Base-by-base conservation (phyloP, 441 rosid species). In the Populus tomentosa region DNA sequence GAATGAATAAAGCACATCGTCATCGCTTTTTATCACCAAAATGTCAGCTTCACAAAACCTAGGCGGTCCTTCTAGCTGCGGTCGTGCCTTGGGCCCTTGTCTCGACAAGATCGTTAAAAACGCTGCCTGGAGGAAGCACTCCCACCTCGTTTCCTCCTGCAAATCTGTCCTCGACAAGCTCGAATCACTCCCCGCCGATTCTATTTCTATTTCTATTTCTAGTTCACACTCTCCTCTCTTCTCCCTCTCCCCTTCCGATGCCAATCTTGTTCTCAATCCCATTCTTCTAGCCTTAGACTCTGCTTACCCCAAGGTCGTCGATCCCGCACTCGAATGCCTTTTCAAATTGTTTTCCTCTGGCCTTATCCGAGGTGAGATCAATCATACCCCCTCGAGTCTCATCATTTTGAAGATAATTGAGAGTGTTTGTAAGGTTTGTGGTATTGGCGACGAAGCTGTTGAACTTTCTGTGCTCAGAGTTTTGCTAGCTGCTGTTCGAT, bases 101-200 rank as follows among this genome's bases (percentile, higher is more conserved):
- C 89, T 95, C 75, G 98, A 95, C 82, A 90, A 92, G 87, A 92
- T 95, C 88, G 85, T 95, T 6, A 95, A 95, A 77, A 93, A 95
- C 77, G 97, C 98, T 13, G 97, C 97, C 4, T 95, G 99, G 99
- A 85, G 97, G 40, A 95, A 95, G 84, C 99, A 95, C 80, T 88
- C 97, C 32, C 87, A 88, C 78, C 86, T 95, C 56, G 99, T 95
- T 72, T 85, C 97, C 78, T 76, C 97, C 36, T 92, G 95, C 83
- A 95, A 94, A 80, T 86, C 98, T 24, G 91, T 87, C 73, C 95
- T 95, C 73, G 97, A 95, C 87, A 86, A 80, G 84, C 93, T 95
- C 69, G 92, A 91, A 23, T 74, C 89, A 24, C 80, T 95, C 82
- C 62, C 89, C 69, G 92, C 89, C 71, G 46, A 40, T 65, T 38